A percentile compares a stretch with the other conserved stretches of the same genome.
phyloP scores from a whole-genome alignment of 495 filamentous ascomycete species.

The Sordaria brevicollis region DNA sequence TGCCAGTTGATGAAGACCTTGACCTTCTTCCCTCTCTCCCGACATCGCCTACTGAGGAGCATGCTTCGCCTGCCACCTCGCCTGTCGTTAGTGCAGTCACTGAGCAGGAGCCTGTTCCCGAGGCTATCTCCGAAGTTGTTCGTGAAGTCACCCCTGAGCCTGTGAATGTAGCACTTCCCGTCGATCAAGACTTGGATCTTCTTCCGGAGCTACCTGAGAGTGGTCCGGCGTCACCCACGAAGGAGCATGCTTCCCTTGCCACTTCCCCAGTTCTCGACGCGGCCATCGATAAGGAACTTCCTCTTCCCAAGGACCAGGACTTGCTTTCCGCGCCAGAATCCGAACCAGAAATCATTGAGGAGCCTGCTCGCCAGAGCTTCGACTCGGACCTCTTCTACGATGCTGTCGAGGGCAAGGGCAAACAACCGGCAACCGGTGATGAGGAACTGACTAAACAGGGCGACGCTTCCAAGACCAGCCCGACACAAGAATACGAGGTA shows the following conservation, averaged over 20 bases:
- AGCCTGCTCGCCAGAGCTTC: not conserved
- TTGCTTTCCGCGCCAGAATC: not conserved
- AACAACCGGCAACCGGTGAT: not conserved
- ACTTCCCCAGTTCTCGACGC: not conserved
- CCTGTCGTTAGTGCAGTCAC: not conserved
- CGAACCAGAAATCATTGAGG: not conserved
- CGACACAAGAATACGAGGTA: not conserved
- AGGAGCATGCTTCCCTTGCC: not conserved
- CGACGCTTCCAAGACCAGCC: not conserved
- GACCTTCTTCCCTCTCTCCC: not conserved
- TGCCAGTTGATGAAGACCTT: not conserved
- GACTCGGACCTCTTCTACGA: not conserved
- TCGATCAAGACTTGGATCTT: not conserved
- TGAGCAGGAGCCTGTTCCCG: not conserved
- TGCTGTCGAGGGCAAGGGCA: not conserved
- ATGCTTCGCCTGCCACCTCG: not conserved
- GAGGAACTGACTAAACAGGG: not conserved
- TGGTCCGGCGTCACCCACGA: not conserved
- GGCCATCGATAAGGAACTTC: too few relatives aligned
- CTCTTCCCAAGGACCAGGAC: not conserved
- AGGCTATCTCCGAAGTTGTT: too few relatives aligned
- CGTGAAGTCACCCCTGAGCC: too few relatives aligned
- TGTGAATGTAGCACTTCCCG: not conserved
- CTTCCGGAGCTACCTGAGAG: not conserved
- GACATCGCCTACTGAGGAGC: not conserved